Base-by-base conservation (phyloP, 805 yeast genomes). In the Lachancea sp. region DNA sequence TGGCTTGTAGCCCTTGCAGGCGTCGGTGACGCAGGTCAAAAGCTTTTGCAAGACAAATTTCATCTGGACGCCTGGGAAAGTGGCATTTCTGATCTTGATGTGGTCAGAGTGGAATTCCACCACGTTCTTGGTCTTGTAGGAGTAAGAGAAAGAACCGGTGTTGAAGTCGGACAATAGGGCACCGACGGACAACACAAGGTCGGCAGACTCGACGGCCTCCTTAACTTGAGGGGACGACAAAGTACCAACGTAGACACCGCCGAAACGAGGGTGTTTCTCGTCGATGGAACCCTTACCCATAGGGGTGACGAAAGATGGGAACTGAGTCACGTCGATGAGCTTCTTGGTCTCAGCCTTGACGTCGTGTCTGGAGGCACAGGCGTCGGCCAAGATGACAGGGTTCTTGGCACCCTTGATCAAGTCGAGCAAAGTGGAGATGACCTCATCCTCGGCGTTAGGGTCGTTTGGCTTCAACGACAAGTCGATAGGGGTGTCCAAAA, bases 161-260 rank as follows among this genome's bases (percentile, higher is more conserved):
- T 85, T 85, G 77, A 82, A 86, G 65, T 85, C 95, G 38, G 92
- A 83, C 58, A 85, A 69, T 60, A 85, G 68, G 38, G 88, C 89
- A 64, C 95, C 95, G 52, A 84, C 74, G 24, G 90, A 80, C 45
- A 85, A 63, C 42, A 85, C 72, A 63, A 84, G 71, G 65, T 85
- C 95, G 31, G 89, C 72, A 31, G 73, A 60, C 63, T 83, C 90
- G 42, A 83, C 88, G 28, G 79, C 74, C 47, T 74, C 77, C 60
- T 78, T 78, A 40, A 83, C 86, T 47, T 72, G 83, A 45, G 86
- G 86, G 43, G 68, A 66, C 15, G 94, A 80, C 53, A 86, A 68
- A n/a, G 83, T 71, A 54, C 95, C 95, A 43, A 84, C 84, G 61
- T 85, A 85, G 43, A 81, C 86, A 65, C 95, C 95, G 51, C 86